These are phyloP conservation scores for Aspergillus novofumigatus DNA, from an alignment of 2,329 filamentous ascomycete genomes.

Conservation along the genomic window DNA sequence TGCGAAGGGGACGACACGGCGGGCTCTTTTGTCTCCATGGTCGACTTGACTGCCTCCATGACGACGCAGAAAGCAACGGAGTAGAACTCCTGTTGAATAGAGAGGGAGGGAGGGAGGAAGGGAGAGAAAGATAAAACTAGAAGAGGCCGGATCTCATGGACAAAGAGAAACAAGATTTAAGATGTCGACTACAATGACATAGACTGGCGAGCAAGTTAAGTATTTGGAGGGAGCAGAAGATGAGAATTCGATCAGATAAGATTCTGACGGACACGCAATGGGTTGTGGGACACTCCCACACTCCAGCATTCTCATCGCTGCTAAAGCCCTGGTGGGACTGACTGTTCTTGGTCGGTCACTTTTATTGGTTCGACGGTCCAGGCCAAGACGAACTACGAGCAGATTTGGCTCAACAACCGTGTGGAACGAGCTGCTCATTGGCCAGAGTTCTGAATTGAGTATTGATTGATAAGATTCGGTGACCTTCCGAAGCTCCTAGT, in stretches of 20 bases:
- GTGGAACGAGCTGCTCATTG: not conserved
- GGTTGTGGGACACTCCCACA: not conserved
- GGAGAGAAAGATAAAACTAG: not conserved
- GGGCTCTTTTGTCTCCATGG: not conserved
- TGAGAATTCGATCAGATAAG: not conserved
- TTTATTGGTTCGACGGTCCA: not conserved
- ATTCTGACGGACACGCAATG: not conserved
- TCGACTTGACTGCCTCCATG: not conserved
- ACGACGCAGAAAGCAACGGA: not conserved
- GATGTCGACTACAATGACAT: not conserved
- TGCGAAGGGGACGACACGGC: not conserved
- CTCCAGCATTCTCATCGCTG: not conserved
- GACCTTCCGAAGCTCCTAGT: not conserved
- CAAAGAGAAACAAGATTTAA: not conserved
- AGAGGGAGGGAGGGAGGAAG: not conserved
- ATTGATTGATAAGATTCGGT: not conserved
- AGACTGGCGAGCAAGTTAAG: not conserved
- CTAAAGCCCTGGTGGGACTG: not conserved
- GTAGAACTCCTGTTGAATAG: not conserved
- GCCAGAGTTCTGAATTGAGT: not conserved
- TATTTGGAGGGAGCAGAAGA: not conserved
- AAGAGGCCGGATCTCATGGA: not conserved
- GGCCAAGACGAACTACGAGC: not conserved
- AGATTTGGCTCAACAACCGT: not conserved
- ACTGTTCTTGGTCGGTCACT: not conserved